Conservation (phyloP, 305 asterid genomes). For the Stenogyne calaminthoides region DNA sequence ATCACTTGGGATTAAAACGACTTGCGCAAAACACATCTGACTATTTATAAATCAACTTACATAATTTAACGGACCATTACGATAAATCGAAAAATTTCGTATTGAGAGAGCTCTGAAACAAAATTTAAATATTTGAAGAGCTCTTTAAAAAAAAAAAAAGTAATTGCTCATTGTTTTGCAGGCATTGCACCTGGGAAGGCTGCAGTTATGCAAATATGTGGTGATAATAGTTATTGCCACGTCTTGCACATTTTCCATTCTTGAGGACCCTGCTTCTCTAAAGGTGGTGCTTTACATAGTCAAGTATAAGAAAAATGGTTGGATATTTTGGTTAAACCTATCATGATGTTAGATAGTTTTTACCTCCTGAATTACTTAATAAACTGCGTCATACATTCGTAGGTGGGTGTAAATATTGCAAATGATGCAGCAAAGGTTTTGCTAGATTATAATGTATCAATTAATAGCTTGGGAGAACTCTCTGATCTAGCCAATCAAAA, state of each 20-base stretch:
- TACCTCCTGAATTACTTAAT: slow-evolving; percentile 19
- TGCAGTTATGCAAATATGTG: slow-evolving; percentile 93
- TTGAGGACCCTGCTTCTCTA: slow-evolving; percentile 60
- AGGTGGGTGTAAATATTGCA: slow-evolving; percentile 87
- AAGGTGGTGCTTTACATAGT: slow-evolving; percentile 54
- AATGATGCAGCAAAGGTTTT: slow-evolving; percentile 62
- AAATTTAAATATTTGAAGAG: too few species aligned
- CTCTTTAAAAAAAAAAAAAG: too few species aligned
- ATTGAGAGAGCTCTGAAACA: too few species aligned
- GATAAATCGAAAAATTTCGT: too few species aligned
- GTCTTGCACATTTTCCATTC: slow-evolving; percentile 83
- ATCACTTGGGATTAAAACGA: too few species aligned
- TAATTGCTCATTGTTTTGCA: slow-evolving; percentile 35
- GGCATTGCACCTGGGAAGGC: slow-evolving; percentile 87
- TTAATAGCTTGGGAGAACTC: slow-evolving; percentile 65
- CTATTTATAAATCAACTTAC: too few species aligned
- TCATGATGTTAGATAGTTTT: slow-evolving; percentile 12
- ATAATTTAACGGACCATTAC: too few species aligned
- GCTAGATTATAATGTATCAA: slow-evolving; percentile 60
- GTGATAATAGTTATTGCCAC: slow-evolving; percentile 59
- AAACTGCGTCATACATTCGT: slow-evolving; percentile 28
- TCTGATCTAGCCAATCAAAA: slow-evolving; percentile 72
- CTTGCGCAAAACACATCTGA: too few species aligned
- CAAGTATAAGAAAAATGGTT: slow-evolving; percentile 19
- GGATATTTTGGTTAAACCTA: not conserved